Percentiles rank a stretch among this genome's conserved stretches.
Evolutionary conservation across 805 yeast genomes (phyloP).

Genomic region (Pichia rugopelliculosa): DNA sequence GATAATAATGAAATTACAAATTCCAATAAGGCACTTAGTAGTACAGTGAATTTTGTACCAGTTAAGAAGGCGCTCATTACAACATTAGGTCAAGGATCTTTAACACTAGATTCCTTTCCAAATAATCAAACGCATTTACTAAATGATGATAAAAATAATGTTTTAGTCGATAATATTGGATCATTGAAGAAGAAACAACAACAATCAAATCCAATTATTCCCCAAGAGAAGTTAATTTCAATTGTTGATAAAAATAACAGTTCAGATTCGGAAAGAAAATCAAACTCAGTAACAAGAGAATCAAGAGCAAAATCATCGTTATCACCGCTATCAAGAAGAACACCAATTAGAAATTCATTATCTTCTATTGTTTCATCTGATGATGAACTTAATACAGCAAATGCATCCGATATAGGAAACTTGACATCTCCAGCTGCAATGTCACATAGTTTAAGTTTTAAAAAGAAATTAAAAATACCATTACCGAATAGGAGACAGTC

Average conservation of each 20-base stretch:
- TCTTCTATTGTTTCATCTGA: neutral
- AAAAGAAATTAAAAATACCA: conserved; percentile 12
- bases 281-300: neutral
- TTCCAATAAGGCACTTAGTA: conserved; percentile 3
- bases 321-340: conserved; percentile 5
- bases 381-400: conserved; percentile 12
- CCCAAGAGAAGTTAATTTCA: neutral
- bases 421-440: neutral
- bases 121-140: conserved; percentile 7
- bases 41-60: conserved; percentile 40
- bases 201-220: no score
- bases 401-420: neutral
- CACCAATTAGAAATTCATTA: conserved; percentile 5
- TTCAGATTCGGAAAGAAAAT: neutral
- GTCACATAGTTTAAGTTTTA: conserved; percentile 9
- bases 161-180: neutral
- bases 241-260: neutral
- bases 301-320: neutral
- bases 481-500: conserved; percentile 9
- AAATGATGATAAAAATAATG: neutral
- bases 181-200: neutral
- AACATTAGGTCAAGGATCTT: conserved; percentile 43
- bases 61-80: conserved; percentile 39
- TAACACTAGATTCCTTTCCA: conserved; percentile 31
- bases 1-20: neutral